Conservation (phyloP, 1,284 basidiomycete genomes). For the Cryptococcus deneoformans region DNA sequence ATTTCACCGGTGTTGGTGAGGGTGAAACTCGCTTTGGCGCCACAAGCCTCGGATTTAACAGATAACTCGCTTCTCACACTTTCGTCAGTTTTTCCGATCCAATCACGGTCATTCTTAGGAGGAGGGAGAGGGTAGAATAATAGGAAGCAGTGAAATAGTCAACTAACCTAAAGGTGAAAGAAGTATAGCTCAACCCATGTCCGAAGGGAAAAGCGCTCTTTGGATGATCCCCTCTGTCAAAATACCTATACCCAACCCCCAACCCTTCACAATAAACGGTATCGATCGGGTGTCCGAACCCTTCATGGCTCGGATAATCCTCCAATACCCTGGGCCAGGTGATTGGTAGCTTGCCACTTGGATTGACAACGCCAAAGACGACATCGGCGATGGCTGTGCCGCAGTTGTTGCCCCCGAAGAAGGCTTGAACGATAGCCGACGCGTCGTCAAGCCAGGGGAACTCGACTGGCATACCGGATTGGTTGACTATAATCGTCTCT, state of each 20-base stretch:
- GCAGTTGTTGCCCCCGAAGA: slow-evolving; percentile 14
- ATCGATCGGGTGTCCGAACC: slow-evolving; percentile 4
- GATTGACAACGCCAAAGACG: slow-evolving; percentile 58
- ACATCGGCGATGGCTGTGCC: slow-evolving; percentile 55
- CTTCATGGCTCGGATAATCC: slow-evolving; percentile 4
- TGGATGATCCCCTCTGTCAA: slow-evolving; percentile 43
- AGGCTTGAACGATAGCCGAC: slow-evolving; percentile 17
- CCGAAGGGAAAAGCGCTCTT: slow-evolving; percentile 57
- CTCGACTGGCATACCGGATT: slow-evolving; percentile 30
- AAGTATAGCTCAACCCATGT: slow-evolving; percentile 29
- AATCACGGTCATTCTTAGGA: not conserved
- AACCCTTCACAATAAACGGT: slow-evolving; percentile 13
- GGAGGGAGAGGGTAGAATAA: not conserved
- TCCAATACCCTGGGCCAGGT: slow-evolving; percentile 49
- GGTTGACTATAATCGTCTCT: slow-evolving; percentile 32
- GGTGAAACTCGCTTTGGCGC: slow-evolving; percentile 1
- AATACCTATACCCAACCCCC: slow-evolving; percentile 18
- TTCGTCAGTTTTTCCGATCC: slow-evolving; percentile 16
- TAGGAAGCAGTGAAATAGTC: not conserved
- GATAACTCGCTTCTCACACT: slow-evolving; percentile 49
- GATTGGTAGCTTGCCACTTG: slow-evolving; percentile 55
- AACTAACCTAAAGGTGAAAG: not conserved
- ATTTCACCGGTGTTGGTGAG: slow-evolving; percentile 20
- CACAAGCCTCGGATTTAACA: slow-evolving; percentile 44
- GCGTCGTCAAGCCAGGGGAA: slow-evolving; percentile 30